phyloP scores from a whole-genome alignment of 345 rosid species.

The Eutrema japonicum region DNA sequence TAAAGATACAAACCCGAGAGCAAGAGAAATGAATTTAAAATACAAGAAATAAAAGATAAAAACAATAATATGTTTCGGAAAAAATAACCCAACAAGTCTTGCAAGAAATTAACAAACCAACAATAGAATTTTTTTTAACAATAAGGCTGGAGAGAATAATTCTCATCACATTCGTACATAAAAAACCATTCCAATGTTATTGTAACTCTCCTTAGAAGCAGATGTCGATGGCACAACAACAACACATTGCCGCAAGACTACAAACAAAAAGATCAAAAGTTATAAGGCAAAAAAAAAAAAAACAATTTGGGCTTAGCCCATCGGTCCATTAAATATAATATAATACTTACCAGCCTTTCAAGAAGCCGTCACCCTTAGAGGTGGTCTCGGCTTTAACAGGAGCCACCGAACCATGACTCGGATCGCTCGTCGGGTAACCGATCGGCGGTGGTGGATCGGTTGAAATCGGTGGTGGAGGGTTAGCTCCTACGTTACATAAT shows the following conservation, averaged over 20 bases:
- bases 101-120: constrained; percentile 24
- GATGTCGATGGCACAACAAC: constrained; percentile 44
- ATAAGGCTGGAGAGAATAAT: constrained; percentile 12
- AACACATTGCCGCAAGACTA: constrained; percentile 47
- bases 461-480: constrained; percentile 38
- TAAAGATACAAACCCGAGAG: neutral
- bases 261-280: constrained; percentile 2
- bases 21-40: neutral
- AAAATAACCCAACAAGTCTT: neutral
- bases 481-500: constrained; percentile 34
- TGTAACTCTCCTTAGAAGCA: constrained; percentile 34
- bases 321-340: neutral
- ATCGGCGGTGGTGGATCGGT: constrained; percentile 41
- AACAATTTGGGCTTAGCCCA: neutral
- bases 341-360: constrained; percentile 39
- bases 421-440: constrained; percentile 41
- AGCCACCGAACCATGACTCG: constrained; percentile 28
- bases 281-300: neutral
- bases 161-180: constrained; percentile 8
- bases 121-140: constrained; percentile 2
- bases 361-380: constrained; percentile 45
- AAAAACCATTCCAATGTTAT: constrained; percentile 1
- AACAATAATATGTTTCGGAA: constrained; percentile 3
- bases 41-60: neutral
- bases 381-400: constrained; percentile 39